phyloP scores from a whole-genome alignment of 768 basidiomycete genomes.

The Dentipellis fragilis region DNA sequence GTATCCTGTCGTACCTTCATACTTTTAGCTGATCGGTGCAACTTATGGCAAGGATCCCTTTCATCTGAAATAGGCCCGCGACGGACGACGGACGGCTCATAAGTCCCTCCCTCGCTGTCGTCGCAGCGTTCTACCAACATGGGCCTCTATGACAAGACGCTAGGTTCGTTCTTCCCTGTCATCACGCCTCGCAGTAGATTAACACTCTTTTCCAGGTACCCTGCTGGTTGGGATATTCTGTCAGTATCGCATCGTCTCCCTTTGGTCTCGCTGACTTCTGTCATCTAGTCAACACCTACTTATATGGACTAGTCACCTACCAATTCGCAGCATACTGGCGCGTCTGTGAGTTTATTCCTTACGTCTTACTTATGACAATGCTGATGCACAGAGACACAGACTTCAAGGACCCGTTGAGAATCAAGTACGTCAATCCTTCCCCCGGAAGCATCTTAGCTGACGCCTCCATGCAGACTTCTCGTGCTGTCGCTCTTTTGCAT shows the following conservation, averaged over 20 bases:
- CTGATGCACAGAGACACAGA: not conserved
- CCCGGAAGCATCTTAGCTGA: no score
- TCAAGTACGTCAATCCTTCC: not conserved
- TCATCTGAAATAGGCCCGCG: no score
- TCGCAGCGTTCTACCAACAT: not conserved
- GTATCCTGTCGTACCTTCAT: no score
- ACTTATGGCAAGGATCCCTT: no score
- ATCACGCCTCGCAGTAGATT: not conserved
- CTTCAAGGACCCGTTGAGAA: not conserved
- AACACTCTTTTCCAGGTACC: not conserved
- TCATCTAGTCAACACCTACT: conserved; percentile 13
- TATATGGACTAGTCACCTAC: conserved; percentile 33
- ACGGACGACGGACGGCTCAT: no score
- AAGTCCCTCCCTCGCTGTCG: no score
- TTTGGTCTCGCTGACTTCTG: not conserved
- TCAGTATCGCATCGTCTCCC: not conserved
- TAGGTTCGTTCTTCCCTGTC: not conserved
- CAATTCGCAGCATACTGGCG: conserved; percentile 31
- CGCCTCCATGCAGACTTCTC: not conserved
- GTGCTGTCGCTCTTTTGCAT: not conserved
- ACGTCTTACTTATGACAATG: no score
- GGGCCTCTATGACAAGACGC: not conserved
- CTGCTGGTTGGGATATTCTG: not conserved
- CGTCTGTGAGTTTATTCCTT: conserved; percentile 7
- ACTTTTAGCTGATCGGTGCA: no score